Conservation (phyloP, 805 yeast species). For the Schwanniomyces vanrijiae region DNA sequence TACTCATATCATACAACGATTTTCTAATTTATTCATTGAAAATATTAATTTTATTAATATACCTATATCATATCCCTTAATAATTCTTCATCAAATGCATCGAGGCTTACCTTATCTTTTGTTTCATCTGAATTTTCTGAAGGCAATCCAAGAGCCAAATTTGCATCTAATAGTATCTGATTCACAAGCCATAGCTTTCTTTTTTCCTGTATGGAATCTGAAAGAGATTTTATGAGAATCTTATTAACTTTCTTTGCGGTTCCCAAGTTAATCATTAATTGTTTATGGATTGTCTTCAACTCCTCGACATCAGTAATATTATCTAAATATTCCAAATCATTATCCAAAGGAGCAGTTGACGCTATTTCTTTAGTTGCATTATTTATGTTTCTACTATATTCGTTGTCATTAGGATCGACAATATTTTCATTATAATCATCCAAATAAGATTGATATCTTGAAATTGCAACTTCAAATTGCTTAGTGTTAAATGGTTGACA, state of each 20-base stretch:
- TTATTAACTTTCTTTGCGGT: conserved; percentile 41
- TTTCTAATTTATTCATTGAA: too few relatives aligned
- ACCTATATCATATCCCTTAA: conserved; percentile 3
- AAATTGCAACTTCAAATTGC: conserved; percentile 33
- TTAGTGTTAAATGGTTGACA: conserved; percentile 31
- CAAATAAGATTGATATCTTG: conserved; percentile 28
- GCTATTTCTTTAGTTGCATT: conserved; percentile 4
- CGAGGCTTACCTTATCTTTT: conserved; percentile 6
- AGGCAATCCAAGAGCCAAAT: conserved; percentile 37
- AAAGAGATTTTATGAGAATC: conserved; percentile 31
- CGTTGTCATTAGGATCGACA: conserved; percentile 3
- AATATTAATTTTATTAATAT: background rate
- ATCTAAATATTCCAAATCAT: conserved; percentile 17
- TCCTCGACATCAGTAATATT: conserved; percentile 12
- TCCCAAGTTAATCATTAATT: conserved; percentile 29
- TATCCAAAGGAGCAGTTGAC: background rate
- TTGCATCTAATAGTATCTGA: conserved; percentile 45
- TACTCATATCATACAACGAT: too few relatives aligned
- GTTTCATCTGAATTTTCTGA: conserved; percentile 1
- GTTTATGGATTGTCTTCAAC: conserved; percentile 22
- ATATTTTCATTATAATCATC: conserved; percentile 14
- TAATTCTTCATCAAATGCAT: conserved; percentile 11
- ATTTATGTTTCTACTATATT: background rate
- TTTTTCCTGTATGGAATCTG: conserved; percentile 22
- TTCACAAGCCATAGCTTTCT: conserved; percentile 41